Evolutionary conservation across 2,329 filamentous ascomycete species (phyloP).

Genomic region (Chaetomium olivaceum): DNA sequence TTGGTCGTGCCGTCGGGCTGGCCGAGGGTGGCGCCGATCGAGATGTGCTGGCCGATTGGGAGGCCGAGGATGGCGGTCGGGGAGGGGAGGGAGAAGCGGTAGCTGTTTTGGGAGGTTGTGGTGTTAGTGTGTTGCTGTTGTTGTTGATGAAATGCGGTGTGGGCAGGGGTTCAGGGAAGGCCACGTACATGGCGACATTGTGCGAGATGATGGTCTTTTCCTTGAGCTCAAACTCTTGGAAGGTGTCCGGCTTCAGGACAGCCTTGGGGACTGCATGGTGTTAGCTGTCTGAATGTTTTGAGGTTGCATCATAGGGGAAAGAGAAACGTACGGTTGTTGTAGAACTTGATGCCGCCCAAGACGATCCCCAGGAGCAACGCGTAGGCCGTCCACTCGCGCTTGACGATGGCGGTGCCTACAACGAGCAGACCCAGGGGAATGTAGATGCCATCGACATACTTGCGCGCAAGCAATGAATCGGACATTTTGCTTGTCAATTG

Average conservation of each 20-base stretch:
- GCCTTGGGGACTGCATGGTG: conserved; percentile 65
- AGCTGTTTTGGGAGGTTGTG: conserved; percentile 48
- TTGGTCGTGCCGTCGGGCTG: conserved; percentile 71
- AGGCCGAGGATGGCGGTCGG: conserved; percentile 83
- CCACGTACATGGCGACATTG: conserved; percentile 87
- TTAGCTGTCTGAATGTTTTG: conserved; percentile 7
- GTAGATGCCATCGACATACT: conserved; percentile 77
- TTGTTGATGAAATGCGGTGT: conserved; percentile 5
- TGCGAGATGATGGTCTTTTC: conserved; percentile 96
- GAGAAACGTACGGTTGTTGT: conserved; percentile 62
- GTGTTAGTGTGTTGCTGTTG: conserved; percentile 6
- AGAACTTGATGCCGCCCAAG: conserved; percentile 71
- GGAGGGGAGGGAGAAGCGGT: conserved; percentile 85
- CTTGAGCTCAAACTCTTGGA: conserved; percentile 89
- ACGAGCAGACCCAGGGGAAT: conserved; percentile 80
- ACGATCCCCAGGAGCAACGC: conserved; percentile 66
- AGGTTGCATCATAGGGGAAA: background rate
- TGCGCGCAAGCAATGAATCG: conserved; percentile 53
- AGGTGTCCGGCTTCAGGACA: conserved; percentile 81
- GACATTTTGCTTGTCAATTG: conserved; percentile 38
- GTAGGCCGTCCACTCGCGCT: conserved; percentile 73
- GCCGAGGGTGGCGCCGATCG: conserved; percentile 75
- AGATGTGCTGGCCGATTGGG: conserved; percentile 98
- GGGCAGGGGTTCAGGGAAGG: too few species aligned
- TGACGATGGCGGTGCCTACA: conserved; percentile 73